Percentiles rank a stretch among this genome's conserved stretches.
Conservation (phyloP, 2,329 filamentous ascomycete genomes). For the Fusarium secorum region DNA sequence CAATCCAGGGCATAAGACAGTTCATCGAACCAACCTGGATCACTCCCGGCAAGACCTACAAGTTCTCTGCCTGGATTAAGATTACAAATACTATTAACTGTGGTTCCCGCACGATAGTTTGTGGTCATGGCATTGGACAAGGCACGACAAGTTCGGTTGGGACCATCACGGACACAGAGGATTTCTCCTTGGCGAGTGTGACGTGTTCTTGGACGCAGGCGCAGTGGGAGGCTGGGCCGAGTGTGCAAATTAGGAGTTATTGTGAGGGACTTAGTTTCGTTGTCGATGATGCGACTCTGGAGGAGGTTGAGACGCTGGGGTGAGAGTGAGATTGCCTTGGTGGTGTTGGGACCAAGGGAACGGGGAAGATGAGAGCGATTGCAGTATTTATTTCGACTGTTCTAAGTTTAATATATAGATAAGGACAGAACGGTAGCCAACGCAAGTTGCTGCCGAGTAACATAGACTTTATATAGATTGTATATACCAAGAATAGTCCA, state of each 20-base stretch:
- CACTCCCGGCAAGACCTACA: not conserved
- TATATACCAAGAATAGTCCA: not conserved
- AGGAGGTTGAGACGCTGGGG: not conserved
- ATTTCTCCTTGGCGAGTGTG: not conserved
- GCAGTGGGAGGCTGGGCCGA: not conserved
- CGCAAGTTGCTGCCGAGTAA: not conserved
- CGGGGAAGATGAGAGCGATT: fast-evolving
- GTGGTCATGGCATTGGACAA: not conserved
- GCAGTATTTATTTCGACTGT: not conserved
- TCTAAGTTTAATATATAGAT: not conserved
- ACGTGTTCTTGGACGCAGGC: slow-evolving; percentile 6
- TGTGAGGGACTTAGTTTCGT: not conserved
- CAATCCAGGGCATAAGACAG: not conserved
- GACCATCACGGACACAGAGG: not conserved
- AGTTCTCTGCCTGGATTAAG: not conserved
- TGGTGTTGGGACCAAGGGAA: not conserved
- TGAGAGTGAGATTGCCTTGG: fast-evolving
- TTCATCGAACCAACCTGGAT: not conserved
- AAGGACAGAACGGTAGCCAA: not conserved
- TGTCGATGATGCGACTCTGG: not conserved
- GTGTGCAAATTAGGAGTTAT: not conserved
- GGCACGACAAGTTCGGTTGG: not conserved
- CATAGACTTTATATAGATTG: not conserved
- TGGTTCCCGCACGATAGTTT: not conserved
- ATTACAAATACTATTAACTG: not conserved